Conservation (phyloP, 2,329 filamentous ascomycete species). For the Aspergillus flavus region DNA sequence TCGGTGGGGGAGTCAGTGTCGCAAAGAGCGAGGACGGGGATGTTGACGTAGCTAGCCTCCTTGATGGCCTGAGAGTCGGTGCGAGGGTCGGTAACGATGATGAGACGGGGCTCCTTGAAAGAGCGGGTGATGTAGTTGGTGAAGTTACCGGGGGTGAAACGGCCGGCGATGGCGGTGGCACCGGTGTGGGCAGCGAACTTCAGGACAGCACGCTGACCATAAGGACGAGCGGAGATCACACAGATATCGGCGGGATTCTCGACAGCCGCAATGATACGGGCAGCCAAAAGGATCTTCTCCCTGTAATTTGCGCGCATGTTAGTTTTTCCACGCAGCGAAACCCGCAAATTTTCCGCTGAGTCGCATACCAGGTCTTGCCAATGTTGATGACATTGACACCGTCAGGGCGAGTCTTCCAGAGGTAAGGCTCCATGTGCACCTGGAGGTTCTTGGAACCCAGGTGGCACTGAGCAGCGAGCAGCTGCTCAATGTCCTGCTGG, state of each 20-base stretch:
- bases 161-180: conserved; percentile 95
- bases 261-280: conserved; percentile 96
- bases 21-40: conserved; percentile 98
- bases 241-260: conserved; percentile 99
- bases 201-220: conserved; percentile 98
- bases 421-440: conserved; percentile 99
- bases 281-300: conserved; percentile 99
- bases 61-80: conserved; percentile 99
- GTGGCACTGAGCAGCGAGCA: conserved; percentile 94
- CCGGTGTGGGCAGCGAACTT: conserved; percentile 99
- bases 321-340: conserved; percentile 13
- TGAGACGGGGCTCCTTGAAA: conserved; percentile 99
- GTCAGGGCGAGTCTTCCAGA: conserved; percentile 99
- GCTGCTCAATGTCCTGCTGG: conserved; percentile 98
- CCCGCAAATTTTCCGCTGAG: neutral
- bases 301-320: conserved; percentile 51
- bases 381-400: conserved; percentile 99
- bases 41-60: conserved; percentile 99
- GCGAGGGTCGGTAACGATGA: conserved; percentile 98
- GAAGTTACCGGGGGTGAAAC: conserved; percentile 99
- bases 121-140: conserved; percentile 99
- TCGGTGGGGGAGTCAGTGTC: conserved; percentile 99
- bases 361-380: conserved; percentile 95
- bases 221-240: conserved; percentile 99
- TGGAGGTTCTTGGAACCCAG: conserved; percentile 99